Percentiles rank a stretch among this genome's conserved stretches.
Evolutionary conservation across 106 monocot genomes (phyloP).

Genomic region (Dendrobium chrysotoxum): DNA sequence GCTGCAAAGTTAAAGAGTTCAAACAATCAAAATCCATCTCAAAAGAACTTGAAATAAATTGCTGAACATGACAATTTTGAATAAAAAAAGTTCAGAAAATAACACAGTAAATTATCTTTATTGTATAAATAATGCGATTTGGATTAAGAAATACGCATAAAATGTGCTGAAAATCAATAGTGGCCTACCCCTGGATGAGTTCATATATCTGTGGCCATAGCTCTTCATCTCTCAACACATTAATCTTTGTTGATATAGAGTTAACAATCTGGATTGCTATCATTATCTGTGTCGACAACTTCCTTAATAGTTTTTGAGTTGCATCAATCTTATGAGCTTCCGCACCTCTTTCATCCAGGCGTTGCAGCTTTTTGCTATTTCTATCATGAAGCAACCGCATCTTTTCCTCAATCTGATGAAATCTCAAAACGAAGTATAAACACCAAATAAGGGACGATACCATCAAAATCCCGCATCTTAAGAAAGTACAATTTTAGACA

Average conservation of each 20-base stretch:
- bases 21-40: background rate
- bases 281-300: constrained; percentile 71
- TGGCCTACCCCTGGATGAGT: constrained; percentile 72
- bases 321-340: constrained; percentile 62
- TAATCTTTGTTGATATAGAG: constrained; percentile 73
- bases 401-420: constrained; percentile 71
- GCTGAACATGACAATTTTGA: background rate
- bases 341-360: constrained; percentile 74
- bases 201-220: constrained; percentile 75
- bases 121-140: background rate
- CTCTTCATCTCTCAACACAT: constrained; percentile 75
- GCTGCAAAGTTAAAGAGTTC: background rate
- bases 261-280: constrained; percentile 77
- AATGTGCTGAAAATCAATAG: background rate
- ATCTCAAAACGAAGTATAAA: background rate
- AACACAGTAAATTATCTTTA: background rate
- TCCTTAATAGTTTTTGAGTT: constrained; percentile 46
- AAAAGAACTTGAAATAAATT: background rate
- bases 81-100: background rate
- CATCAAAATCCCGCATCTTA: background rate
- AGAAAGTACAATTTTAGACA: background rate
- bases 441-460: background rate
- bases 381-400: constrained; percentile 58
- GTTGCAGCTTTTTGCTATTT: constrained; percentile 43
- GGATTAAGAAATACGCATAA: background rate